phyloP scores from a whole-genome alignment of 2,329 filamentous ascomycete species.

The Sclerotinia nivalis region DNA sequence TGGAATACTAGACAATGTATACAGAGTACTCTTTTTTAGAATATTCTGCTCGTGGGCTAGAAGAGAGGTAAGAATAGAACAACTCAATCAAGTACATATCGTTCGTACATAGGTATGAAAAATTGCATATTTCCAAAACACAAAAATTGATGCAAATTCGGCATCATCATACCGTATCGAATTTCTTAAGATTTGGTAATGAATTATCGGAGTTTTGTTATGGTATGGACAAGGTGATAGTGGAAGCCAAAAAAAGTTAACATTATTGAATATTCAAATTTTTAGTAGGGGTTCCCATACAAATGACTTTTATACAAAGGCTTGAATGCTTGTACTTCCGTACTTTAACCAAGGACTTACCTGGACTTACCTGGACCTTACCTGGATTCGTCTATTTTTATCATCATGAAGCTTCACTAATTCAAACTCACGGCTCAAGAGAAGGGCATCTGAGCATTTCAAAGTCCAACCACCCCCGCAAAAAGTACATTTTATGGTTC shows the following conservation, averaged over 20 bases:
- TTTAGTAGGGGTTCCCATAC: conserved; percentile 7
- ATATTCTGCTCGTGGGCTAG: too few relatives aligned
- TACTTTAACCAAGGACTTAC: background rate
- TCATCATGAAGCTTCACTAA: background rate
- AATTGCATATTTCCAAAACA: background rate
- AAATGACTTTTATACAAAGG: background rate
- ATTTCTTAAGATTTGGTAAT: conserved; percentile 2
- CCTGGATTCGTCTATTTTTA: conserved; percentile 11
- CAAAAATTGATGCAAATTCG: background rate
- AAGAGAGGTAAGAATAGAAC: background rate
- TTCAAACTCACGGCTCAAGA: conserved; percentile 1
- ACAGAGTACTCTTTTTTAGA: background rate
- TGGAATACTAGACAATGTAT: background rate
- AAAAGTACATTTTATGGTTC: background rate
- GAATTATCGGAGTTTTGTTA: conserved; percentile 3
- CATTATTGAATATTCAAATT: background rate
- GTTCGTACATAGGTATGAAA: background rate
- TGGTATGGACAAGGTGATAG: background rate
- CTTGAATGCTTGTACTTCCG: background rate
- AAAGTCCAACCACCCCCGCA: conserved; percentile 10
- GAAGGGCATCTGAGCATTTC: conserved; percentile 3
- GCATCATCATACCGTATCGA: background rate
- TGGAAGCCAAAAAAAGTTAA: background rate
- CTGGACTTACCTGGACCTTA: background rate
- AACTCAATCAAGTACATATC: background rate